Evolutionary conservation across 2,329 filamentous ascomycete genomes (phyloP).

Genomic region (Trichoderma afroharzianum): DNA sequence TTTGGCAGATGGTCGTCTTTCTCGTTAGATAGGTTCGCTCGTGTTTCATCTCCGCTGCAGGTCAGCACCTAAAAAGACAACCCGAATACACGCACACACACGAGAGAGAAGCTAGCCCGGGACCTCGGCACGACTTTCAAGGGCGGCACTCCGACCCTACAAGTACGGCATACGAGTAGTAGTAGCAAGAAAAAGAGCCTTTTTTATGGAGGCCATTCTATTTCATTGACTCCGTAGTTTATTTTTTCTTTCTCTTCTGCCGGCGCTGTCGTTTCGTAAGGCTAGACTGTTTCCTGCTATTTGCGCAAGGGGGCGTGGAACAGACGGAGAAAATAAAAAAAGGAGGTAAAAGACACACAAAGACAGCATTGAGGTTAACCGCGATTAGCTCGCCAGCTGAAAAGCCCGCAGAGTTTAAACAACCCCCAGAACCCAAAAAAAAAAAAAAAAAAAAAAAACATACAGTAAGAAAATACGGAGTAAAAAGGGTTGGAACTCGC

Average conservation of each 20-base stretch:
- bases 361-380: background rate
- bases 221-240: background rate
- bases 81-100: background rate
- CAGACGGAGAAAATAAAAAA: background rate
- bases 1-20: too few relatives aligned
- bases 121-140: constrained; percentile 3
- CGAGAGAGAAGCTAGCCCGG: background rate
- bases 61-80: constrained; percentile 7
- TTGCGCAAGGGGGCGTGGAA: background rate
- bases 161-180: background rate
- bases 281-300: background rate
- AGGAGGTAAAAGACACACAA: background rate
- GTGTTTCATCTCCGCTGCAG: constrained; percentile 1
- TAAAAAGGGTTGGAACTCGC: background rate
- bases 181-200: background rate
- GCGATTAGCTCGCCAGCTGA: background rate
- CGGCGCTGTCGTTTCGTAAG: background rate
- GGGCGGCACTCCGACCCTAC: background rate
- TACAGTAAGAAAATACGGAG: background rate
- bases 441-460: too few relatives aligned
- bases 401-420: background rate
- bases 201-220: background rate
- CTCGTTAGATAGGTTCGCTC: background rate
- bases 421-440: background rate
- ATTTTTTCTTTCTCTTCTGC: background rate